Evolutionary conservation across 2,329 filamentous ascomycete species (phyloP).

Genomic region (Colletotrichum sojae): DNA sequence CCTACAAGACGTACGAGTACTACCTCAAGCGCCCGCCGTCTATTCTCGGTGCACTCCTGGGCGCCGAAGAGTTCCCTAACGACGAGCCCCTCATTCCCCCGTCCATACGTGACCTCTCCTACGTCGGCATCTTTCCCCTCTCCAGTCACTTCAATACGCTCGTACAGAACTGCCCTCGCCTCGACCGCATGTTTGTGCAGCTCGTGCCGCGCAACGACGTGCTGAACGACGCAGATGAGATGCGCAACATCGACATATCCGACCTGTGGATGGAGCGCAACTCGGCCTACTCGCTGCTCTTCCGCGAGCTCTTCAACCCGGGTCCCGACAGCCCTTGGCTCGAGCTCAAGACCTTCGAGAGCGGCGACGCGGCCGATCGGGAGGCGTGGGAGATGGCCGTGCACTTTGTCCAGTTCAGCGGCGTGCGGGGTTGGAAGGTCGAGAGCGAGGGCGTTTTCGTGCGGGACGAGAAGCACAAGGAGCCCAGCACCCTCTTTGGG

Average conservation of each 20-base stretch:
- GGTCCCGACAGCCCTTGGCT: conserved; percentile 51
- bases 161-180: conserved; percentile 61
- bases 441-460: conserved; percentile 62
- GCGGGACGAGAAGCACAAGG: conserved; percentile 41
- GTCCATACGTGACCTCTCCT: conserved; percentile 66
- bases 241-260: conserved; percentile 55
- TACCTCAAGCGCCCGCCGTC: conserved; percentile 76
- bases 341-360: conserved; percentile 64
- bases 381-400: conserved; percentile 63
- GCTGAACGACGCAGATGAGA: conserved; percentile 53
- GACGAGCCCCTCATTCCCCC: conserved; percentile 54
- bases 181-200: conserved; percentile 70
- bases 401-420: conserved; percentile 55
- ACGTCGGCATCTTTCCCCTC: conserved; percentile 78
- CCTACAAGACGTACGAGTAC: conserved; percentile 80
- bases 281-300: conserved; percentile 63
- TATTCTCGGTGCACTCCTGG: conserved; percentile 68
- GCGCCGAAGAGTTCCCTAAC: conserved; percentile 55
- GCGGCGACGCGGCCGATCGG: conserved; percentile 61
- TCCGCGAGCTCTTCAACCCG: conserved; percentile 54
- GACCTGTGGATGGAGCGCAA: conserved; percentile 70
- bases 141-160: conserved; percentile 70
- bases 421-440: conserved; percentile 58
- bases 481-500: conserved; percentile 26
- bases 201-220: conserved; percentile 53